A percentile compares a stretch with the other conserved stretches of the same genome.
phyloP scores from a whole-genome alignment of 768 basidiomycete genomes.

The Amanita fuliginea region DNA sequence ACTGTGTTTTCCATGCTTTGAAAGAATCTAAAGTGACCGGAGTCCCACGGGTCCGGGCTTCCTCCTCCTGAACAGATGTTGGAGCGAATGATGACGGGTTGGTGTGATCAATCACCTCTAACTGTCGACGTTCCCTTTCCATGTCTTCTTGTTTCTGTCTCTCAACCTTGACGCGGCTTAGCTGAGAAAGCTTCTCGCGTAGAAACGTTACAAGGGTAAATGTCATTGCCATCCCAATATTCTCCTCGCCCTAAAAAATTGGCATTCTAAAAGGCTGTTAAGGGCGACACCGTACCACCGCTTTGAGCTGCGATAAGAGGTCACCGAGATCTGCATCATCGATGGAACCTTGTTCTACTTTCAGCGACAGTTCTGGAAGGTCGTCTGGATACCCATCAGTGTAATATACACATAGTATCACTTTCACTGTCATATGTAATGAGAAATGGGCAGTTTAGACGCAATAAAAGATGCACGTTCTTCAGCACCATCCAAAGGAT shows the following conservation, averaged over 20 bases:
- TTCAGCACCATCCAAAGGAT: slow-evolving; percentile 50
- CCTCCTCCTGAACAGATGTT: slow-evolving; percentile 53
- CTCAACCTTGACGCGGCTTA: slow-evolving; percentile 53
- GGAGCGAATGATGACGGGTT: neutral
- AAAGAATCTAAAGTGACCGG: slow-evolving; percentile 80
- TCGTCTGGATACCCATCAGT: slow-evolving; percentile 76
- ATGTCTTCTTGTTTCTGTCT: slow-evolving; percentile 46
- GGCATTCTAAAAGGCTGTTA: slow-evolving; percentile 2
- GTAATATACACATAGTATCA: slow-evolving; percentile 68
- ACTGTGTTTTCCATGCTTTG: slow-evolving; percentile 69
- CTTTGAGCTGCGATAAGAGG: slow-evolving; percentile 46
- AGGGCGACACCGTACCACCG: slow-evolving; percentile 33
- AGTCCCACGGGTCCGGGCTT: slow-evolving; percentile 84
- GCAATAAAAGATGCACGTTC: slow-evolving; percentile 29
- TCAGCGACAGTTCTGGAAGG: slow-evolving; percentile 62
- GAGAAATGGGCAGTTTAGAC: slow-evolving; percentile 2
- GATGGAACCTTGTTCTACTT: slow-evolving; percentile 47
- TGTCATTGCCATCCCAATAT: slow-evolving; percentile 94
- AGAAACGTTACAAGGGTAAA: slow-evolving; percentile 87
- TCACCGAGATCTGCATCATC: slow-evolving; percentile 43
- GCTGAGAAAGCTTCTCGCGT: slow-evolving; percentile 57
- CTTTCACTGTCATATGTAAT: slow-evolving; percentile 42
- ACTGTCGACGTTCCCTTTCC: slow-evolving; percentile 61
- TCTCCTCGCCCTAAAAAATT: slow-evolving; percentile 60
- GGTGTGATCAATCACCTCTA: slow-evolving; percentile 48